phyloP scores from a whole-genome alignment of 805 yeast genomes.

The Hyphopichia homilentoma region DNA sequence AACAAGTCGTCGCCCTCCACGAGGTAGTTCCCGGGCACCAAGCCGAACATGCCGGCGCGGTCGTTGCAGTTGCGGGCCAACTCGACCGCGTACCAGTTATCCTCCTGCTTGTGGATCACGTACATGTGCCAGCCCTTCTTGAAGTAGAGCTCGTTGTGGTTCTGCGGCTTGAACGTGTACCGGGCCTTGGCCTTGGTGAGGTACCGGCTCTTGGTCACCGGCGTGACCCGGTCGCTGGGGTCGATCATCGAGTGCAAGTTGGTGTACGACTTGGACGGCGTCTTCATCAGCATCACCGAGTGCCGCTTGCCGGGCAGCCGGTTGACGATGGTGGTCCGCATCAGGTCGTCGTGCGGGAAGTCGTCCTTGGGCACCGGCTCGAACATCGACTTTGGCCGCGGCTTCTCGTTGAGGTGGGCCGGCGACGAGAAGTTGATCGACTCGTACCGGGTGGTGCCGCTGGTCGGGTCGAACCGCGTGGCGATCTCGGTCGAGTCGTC shows the following conservation, averaged over 20 bases:
- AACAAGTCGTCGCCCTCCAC: constrained; percentile 27
- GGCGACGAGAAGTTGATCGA: constrained; percentile 19
- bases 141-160: constrained; percentile 38
- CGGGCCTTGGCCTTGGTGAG: constrained; percentile 35
- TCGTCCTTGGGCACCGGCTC: constrained; percentile 10
- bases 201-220: constrained; percentile 26
- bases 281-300: constrained; percentile 23
- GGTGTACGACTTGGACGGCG: constrained; percentile 32
- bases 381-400: constrained; percentile 25
- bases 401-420: background rate
- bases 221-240: constrained; percentile 17
- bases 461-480: constrained; percentile 30
- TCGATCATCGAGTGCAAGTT: constrained; percentile 26
- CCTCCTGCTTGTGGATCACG: constrained; percentile 40
- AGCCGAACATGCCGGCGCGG: constrained; percentile 32
- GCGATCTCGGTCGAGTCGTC: constrained; percentile 37
- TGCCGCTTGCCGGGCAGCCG: background rate
- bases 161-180: constrained; percentile 38
- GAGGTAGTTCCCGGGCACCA: constrained; percentile 43
- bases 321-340: constrained; percentile 8
- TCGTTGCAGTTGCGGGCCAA: constrained; percentile 32
- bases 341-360: constrained; percentile 4
- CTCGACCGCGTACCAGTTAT: constrained; percentile 44
- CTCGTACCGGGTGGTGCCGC: constrained; percentile 35
- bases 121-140: constrained; percentile 40